phyloP scores from a whole-genome alignment of 305 asterid species.

The Rubia tinctorum region DNA sequence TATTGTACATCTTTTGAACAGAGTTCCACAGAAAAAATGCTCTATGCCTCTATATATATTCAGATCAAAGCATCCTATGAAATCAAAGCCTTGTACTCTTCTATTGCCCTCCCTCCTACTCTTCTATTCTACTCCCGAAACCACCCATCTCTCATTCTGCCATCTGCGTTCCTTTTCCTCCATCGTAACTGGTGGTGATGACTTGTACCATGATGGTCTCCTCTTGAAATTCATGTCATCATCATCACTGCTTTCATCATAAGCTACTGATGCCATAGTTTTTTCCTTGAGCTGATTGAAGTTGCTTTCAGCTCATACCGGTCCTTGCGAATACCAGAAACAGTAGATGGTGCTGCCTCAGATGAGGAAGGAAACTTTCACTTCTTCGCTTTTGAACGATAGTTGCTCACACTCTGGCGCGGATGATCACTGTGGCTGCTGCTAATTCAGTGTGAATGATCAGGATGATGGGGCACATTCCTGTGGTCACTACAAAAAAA shows the following conservation, averaged over 20 bases:
- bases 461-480: constrained; percentile 40
- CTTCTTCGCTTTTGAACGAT: constrained; percentile 55
- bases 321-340: too few relatives aligned
- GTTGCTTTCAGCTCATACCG: constrained; percentile 44
- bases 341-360: too few relatives aligned
- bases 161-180: constrained; percentile 8
- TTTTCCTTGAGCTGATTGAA: constrained; percentile 38
- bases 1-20: too few relatives aligned
- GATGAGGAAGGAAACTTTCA: constrained; percentile 43
- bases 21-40: too few relatives aligned
- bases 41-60: too few relatives aligned
- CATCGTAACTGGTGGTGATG: constrained; percentile 42
- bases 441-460: constrained; percentile 31
- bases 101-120: too few relatives aligned
- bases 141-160: constrained; percentile 30
- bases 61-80: too few relatives aligned
- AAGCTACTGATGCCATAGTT: constrained; percentile 22
- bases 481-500: too few relatives aligned
- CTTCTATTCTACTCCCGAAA: too few relatives aligned
- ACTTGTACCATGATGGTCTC: constrained; percentile 67
- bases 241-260: constrained; percentile 77
- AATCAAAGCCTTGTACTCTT: too few relatives aligned
- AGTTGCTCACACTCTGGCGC: too few relatives aligned
- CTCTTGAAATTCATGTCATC: constrained; percentile 76
- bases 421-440: constrained; percentile 36